Evolutionary conservation across 2,329 filamentous ascomycete species (phyloP).

Genomic region (Epichloe elymi): DNA sequence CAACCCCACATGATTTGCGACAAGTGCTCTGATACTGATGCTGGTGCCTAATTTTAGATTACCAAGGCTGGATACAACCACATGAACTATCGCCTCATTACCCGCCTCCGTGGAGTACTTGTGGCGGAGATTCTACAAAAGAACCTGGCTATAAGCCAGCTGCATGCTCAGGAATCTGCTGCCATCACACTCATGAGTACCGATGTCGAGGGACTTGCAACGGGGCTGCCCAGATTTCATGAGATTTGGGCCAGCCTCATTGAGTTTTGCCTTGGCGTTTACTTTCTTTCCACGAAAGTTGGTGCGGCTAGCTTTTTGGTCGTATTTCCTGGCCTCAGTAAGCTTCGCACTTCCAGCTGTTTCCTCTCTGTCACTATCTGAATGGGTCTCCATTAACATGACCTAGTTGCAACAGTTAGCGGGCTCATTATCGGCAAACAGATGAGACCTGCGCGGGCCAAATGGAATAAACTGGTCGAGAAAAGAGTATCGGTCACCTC

Average conservation of each 20-base stretch:
- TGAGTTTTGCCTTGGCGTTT: conserved; percentile 8
- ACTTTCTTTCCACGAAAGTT: conserved; percentile 5
- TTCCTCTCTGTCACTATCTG: background rate
- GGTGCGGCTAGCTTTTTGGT: conserved; percentile 5
- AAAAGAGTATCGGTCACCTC: conserved; percentile 18
- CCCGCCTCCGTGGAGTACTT: conserved; percentile 19
- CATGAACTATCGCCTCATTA: conserved; percentile 17
- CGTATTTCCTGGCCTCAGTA: conserved; percentile 56
- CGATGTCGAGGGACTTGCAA: conserved; percentile 25
- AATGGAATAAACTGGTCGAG: conserved; percentile 19
- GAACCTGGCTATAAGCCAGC: conserved; percentile 19
- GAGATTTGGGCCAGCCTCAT: conserved; percentile 22
- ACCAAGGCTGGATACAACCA: conserved; percentile 16
- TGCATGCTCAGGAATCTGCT: conserved; percentile 18
- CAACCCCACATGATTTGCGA: conserved; percentile 5
- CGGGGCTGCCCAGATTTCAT: conserved; percentile 14
- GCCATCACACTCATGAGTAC: conserved; percentile 31
- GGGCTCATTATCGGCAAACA: conserved; percentile 26
- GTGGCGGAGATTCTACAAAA: conserved; percentile 36
- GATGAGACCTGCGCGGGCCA: conserved; percentile 22
- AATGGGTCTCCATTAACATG: conserved; percentile 2
- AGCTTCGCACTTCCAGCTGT: background rate
- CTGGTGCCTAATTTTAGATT: conserved; percentile 1
- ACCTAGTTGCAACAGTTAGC: conserved; percentile 25
- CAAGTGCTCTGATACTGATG: background rate